phyloP scores from a whole-genome alignment of 768 basidiomycete genomes.

The Suillus spraguei region DNA sequence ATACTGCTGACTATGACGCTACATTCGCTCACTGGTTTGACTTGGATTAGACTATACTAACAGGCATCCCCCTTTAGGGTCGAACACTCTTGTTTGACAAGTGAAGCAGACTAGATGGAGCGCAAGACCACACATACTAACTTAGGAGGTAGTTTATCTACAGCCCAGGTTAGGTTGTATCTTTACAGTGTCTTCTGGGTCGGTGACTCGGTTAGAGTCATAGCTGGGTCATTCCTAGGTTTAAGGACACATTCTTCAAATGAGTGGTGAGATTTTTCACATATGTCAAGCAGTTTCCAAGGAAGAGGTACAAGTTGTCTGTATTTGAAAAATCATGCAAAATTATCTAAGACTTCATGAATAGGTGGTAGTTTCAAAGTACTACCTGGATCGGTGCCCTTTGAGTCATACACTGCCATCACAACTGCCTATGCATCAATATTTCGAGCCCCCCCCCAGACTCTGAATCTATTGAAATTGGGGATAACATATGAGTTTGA shows the following conservation, averaged over 20 bases:
- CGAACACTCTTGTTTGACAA: too few species aligned
- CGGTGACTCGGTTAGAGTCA: background rate
- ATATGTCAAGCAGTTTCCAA: background rate
- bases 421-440: background rate
- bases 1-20: too few species aligned
- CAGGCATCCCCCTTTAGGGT: too few species aligned
- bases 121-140: too few species aligned
- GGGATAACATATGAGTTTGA: background rate
- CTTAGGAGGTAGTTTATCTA: too few species aligned
- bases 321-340: background rate
- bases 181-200: background rate
- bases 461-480: background rate
- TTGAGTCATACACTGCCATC: background rate
- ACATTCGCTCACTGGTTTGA: too few species aligned
- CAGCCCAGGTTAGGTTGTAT: too few species aligned
- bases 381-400: background rate
- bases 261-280: too few species aligned
- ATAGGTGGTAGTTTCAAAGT: background rate
- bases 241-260: too few species aligned
- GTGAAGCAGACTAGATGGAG: too few species aligned
- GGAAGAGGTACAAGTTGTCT: background rate
- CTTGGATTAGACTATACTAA: too few species aligned
- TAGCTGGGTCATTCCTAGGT: too few species aligned
- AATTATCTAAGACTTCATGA: background rate
- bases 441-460: background rate